A percentile compares a stretch with the other conserved stretches of the same genome.
Evolutionary conservation across 495 filamentous ascomycete species (phyloP).

Genomic region (Neurospora sublineolata): DNA sequence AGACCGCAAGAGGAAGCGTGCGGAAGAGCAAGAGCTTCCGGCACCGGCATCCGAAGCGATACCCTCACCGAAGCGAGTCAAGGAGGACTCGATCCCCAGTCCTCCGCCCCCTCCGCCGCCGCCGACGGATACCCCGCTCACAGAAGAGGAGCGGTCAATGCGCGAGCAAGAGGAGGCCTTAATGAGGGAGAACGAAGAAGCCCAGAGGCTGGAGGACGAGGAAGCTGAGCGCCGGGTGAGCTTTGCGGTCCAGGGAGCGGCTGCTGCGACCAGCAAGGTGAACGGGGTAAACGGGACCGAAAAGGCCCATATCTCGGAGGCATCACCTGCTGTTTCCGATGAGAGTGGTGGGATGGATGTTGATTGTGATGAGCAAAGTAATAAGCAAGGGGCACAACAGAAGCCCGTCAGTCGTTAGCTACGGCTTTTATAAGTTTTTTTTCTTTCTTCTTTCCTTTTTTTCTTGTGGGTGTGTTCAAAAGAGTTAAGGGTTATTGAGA

Average conservation of each 20-base stretch:
- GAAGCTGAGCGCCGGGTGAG: not conserved
- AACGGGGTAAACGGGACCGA: not conserved
- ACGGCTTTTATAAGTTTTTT: not conserved
- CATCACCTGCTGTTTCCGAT: not conserved
- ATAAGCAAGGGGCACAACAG: not conserved
- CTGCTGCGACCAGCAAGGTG: not conserved
- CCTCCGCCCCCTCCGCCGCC: constrained; percentile 36
- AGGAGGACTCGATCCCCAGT: constrained; percentile 31
- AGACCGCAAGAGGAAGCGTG: constrained; percentile 54
- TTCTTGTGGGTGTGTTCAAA: not conserved
- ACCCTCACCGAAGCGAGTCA: constrained; percentile 37
- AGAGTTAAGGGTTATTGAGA: not conserved
- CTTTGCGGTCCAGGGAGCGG: not conserved
- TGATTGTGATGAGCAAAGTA: not conserved
- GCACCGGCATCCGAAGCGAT: constrained; percentile 30
- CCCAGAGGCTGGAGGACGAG: constrained; percentile 31
- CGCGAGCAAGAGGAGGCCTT: constrained; percentile 32
- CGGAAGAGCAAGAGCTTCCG: constrained; percentile 24
- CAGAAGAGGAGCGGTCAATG: constrained; percentile 27
- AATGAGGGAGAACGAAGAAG: constrained; percentile 30
- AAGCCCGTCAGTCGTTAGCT: not conserved
- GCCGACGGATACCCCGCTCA: constrained; percentile 18
- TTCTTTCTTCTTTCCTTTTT: not conserved
- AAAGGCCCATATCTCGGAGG: not conserved
- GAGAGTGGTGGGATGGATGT: not conserved